phyloP scores from a whole-genome alignment of 805 yeast species.

The Kodamaea fukazawae region DNA sequence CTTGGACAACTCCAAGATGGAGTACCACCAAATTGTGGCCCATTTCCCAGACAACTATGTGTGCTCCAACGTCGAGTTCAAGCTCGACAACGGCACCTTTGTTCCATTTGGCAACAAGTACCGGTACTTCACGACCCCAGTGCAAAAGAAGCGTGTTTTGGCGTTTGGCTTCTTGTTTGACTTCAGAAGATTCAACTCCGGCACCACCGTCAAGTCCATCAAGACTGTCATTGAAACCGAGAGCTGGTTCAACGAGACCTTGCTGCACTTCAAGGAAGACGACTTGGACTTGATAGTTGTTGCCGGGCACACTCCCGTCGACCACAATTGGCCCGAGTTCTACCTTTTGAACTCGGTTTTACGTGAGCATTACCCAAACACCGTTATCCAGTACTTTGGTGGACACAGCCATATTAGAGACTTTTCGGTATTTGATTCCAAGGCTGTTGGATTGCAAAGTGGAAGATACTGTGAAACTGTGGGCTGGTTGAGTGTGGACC shows the following conservation, averaged over 20 bases:
- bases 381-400: slow-evolving; percentile 81
- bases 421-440: slow-evolving; percentile 63
- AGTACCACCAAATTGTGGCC: slow-evolving; percentile 57
- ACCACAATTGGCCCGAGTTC: slow-evolving; percentile 54
- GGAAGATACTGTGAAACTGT: slow-evolving; percentile 91
- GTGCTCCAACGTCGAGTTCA: slow-evolving; percentile 67
- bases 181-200: slow-evolving; percentile 57
- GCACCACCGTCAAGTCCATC: slow-evolving; percentile 64
- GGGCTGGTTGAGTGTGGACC: slow-evolving; percentile 74
- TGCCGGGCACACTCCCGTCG: slow-evolving; percentile 73
- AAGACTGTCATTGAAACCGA: slow-evolving; percentile 48
- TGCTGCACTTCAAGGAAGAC: slow-evolving; percentile 25
- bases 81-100: slow-evolving; percentile 41
- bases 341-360: slow-evolving; percentile 46
- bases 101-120: slow-evolving; percentile 68
- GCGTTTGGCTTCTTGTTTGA: slow-evolving; percentile 80
- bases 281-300: slow-evolving; percentile 65
- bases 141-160: slow-evolving; percentile 50
- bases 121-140: slow-evolving; percentile 62
- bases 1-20: slow-evolving; percentile 61
- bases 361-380: slow-evolving; percentile 57
- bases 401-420: slow-evolving; percentile 95
- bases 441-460: slow-evolving; percentile 79
- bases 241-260: slow-evolving; percentile 59
- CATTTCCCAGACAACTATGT: slow-evolving; percentile 65